Evolutionary conservation across 176 grass and related monocot genomes (phyloP), one percentile per base, ranked within the genome.

Genomic region (Panicum miliaceum): DNA sequence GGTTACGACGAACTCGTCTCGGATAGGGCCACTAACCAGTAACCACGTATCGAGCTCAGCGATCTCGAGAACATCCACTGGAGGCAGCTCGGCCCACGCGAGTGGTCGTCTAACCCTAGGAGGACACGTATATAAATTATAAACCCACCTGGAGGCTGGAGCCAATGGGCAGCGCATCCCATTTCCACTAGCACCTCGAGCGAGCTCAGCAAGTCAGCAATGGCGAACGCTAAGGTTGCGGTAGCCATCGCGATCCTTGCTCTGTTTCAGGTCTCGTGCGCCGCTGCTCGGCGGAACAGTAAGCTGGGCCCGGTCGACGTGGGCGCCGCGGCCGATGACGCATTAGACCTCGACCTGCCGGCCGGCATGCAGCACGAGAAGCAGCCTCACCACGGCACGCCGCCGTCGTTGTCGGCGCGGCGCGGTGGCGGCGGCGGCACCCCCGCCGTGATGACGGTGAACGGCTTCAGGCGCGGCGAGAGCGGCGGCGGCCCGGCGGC

Each of bases 381-480:
- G 61, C 0, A 26, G 26, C 61, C 61, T 27, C 61, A 29, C 26
- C n/a, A 3, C 8, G 54, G 20, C 59, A 62, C 7, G 54, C 47
- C 56, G 61, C 68, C 40, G 2, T 32, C 29, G 29, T 32, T 40
- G 40, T 29, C 81, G 12, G 5, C 36, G 8, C 38, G 22, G 12
- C 68, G 16, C 68, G 42, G 29, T 38, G 64, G 18, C 42, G 14
- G 54, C 12, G 57, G 56, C 57, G 74, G 81, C 46, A 64, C 19
- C 35, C 18, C 66, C 2, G 86, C 56, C 16, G 72, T 88, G 54
- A 78, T 88, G 80, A 88, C 86, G 23, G 18, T 88, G 80, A 88
- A 88, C 65, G 80, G 86, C 23, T 88, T 88, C 80, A 0, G 14
- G 74, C 48, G 29, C 3, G 74, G 81, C 8, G 45, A 73, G 66